These are phyloP conservation scores for Trichoderma breve DNA, from an alignment of 2,329 filamentous ascomycete genomes.

Conservation along the genomic window DNA sequence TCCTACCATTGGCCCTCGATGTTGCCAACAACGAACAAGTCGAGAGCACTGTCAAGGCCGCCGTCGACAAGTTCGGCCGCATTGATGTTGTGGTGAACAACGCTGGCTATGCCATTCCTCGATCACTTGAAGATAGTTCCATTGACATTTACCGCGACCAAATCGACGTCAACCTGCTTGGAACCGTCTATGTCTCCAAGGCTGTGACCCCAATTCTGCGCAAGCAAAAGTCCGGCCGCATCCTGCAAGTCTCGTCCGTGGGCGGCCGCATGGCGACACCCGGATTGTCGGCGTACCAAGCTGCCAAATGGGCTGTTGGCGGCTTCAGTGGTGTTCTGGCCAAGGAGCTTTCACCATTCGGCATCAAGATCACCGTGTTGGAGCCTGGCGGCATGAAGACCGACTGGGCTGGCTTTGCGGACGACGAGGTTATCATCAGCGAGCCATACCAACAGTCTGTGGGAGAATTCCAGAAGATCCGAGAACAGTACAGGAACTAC, in stretches of 20 bases:
- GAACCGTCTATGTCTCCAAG: constrained; percentile 52
- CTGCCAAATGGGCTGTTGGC: constrained; percentile 40
- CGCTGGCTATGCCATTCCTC: constrained; percentile 55
- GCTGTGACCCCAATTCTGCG: constrained; percentile 38
- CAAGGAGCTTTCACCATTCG: constrained; percentile 37
- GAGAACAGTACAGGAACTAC: constrained; percentile 11
- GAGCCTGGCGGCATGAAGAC: constrained; percentile 44
- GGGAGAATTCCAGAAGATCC: constrained; percentile 27
- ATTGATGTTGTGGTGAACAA: constrained; percentile 62
- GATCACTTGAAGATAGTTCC: constrained; percentile 51
- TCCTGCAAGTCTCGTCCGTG: constrained; percentile 42
- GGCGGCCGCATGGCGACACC: constrained; percentile 37
- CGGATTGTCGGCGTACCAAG: constrained; percentile 37
- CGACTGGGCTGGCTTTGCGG: constrained; percentile 34
- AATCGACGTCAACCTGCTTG: constrained; percentile 61
- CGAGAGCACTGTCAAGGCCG: constrained; percentile 35
- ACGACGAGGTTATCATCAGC: constrained; percentile 32
- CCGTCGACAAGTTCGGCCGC: constrained; percentile 48
- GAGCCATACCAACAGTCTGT: constrained; percentile 39
- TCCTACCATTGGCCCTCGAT: constrained; percentile 50
- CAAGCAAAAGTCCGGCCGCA: constrained; percentile 31
- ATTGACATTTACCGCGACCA: constrained; percentile 50
- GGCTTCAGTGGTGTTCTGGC: constrained; percentile 39
- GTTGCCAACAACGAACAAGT: constrained; percentile 49
- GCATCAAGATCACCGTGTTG: constrained; percentile 39